phyloP scores from a whole-genome alignment of 805 yeast species.

The Metschnikowia henanensis region DNA sequence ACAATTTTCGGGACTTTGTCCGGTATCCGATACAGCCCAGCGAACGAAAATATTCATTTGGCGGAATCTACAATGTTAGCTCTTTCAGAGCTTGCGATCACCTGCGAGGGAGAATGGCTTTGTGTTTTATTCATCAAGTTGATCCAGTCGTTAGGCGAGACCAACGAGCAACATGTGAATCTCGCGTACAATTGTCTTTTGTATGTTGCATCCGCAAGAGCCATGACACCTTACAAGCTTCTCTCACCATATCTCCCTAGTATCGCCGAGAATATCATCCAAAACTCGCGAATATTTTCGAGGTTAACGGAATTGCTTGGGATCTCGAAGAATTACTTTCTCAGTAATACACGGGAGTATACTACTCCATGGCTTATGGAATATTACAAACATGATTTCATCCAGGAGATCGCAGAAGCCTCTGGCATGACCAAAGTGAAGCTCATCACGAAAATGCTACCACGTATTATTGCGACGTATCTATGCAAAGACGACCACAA shows the following conservation, averaged over 20 bases:
- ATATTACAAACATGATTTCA: constrained; percentile 59
- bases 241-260: constrained; percentile 78
- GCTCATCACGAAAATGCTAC: constrained; percentile 48
- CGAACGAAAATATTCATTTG: constrained; percentile 34
- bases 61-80: constrained; percentile 60
- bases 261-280: constrained; percentile 62
- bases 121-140: constrained; percentile 66
- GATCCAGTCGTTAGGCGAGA: constrained; percentile 63
- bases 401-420: constrained; percentile 61
- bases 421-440: constrained; percentile 45
- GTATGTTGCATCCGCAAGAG: constrained; percentile 54
- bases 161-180: constrained; percentile 63
- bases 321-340: constrained; percentile 58
- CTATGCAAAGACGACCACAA: constrained; percentile 50
- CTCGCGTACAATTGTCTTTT: constrained; percentile 66
- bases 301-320: constrained; percentile 66
- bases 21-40: constrained; percentile 34
- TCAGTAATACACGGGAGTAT: constrained; percentile 66
- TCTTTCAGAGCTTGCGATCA: constrained; percentile 64
- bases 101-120: constrained; percentile 65
- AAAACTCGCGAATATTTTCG: constrained; percentile 54
- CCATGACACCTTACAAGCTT: constrained; percentile 73
- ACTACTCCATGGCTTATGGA: constrained; percentile 78
- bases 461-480: constrained; percentile 57
- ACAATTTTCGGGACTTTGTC: constrained; percentile 44